These are phyloP conservation scores for Schwanniomyces pseudopolymorphus DNA, from an alignment of 805 yeast genomes.

Conservation along the genomic window DNA sequence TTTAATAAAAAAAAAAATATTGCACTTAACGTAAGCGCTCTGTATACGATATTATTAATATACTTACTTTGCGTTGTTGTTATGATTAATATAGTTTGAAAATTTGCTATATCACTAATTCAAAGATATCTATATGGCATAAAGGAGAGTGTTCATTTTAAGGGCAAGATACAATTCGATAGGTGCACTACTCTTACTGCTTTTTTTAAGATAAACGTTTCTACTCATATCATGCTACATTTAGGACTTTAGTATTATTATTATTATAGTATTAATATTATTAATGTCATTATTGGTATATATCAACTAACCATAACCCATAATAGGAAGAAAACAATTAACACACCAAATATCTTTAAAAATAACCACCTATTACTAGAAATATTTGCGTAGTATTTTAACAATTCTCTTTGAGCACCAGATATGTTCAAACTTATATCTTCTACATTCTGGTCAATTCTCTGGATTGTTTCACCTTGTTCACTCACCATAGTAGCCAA, in stretches of 20 bases:
- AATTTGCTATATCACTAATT: background rate
- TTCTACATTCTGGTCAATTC: constrained; percentile 93
- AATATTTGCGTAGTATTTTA: constrained; percentile 85
- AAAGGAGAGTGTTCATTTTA: background rate
- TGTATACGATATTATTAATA: background rate
- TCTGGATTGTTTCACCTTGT: constrained; percentile 93
- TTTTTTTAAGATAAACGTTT: no score
- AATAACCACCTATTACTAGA: constrained; percentile 92
- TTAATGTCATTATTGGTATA: background rate
- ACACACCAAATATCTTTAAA: constrained; percentile 82
- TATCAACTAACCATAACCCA: constrained; percentile 74
- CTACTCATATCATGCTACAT: background rate
- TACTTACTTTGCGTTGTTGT: background rate
- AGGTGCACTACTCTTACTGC: background rate
- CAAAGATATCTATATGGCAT: background rate
- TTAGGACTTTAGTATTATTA: background rate
- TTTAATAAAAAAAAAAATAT: background rate
- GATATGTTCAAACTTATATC: constrained; percentile 85
- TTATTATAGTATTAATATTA: background rate
- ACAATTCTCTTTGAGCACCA: constrained; percentile 92
- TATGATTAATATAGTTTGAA: background rate
- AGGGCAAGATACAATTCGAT: background rate
- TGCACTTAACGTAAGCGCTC: background rate
- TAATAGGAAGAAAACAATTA: constrained; percentile 69
- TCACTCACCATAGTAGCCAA: constrained; percentile 97